Conservation (phyloP, 2,329 filamentous ascomycete species). For the Trichophyton verrucosum region DNA sequence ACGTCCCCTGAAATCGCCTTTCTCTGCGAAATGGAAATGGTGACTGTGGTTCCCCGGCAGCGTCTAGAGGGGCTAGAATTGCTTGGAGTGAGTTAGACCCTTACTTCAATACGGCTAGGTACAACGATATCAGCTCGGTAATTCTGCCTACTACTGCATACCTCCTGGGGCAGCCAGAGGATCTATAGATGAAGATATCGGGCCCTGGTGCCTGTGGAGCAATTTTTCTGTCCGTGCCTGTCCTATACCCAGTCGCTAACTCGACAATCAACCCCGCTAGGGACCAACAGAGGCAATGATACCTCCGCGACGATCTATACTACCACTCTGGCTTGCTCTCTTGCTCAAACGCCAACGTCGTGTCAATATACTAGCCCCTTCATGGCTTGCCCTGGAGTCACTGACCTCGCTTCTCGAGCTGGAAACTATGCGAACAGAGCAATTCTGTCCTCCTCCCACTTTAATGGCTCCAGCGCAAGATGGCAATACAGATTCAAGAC, state of each 20-base stretch:
- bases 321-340: conserved; percentile 90
- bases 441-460: conserved; percentile 66
- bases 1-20: conserved; percentile 85
- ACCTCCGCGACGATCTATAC: conserved; percentile 63
- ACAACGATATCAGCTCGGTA: background rate
- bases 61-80: conserved; percentile 74
- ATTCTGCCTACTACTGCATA: background rate
- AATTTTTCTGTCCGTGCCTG: conserved; percentile 6
- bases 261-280: conserved; percentile 35
- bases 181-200: background rate
- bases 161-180: background rate
- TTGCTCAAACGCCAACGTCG: conserved; percentile 88
- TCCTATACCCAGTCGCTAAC: background rate
- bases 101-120: background rate
- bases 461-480: conserved; percentile 36
- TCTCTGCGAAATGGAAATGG: conserved; percentile 91
- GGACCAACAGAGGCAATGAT: conserved; percentile 63
- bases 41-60: conserved; percentile 85
- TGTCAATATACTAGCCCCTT: conserved; percentile 80
- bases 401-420: conserved; percentile 65
- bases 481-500: conserved; percentile 17
- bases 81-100: conserved; percentile 55
- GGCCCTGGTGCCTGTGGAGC: background rate
- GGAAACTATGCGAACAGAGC: conserved; percentile 59
- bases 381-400: conserved; percentile 71